Percentiles rank a stretch among this genome's conserved stretches.
Evolutionary conservation across 2,329 filamentous ascomycete genomes (phyloP).

Genomic region (Cercospora canescens): DNA sequence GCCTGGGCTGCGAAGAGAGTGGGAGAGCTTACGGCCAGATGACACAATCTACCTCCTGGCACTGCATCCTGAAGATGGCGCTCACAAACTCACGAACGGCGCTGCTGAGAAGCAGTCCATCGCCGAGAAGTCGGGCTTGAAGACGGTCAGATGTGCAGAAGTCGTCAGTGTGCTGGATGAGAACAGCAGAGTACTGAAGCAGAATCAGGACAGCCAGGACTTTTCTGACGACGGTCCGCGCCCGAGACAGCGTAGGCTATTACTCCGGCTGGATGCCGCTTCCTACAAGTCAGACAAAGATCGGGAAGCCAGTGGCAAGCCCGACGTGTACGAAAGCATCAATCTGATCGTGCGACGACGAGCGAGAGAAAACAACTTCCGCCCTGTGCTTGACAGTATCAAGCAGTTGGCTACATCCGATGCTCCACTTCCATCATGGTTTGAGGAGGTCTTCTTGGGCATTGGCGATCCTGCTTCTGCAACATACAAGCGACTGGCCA

Average conservation of each 20-base stretch:
- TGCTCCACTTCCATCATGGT: slow-evolving; percentile 82
- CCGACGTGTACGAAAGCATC: slow-evolving; percentile 78
- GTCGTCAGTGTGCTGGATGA: slow-evolving; percentile 85
- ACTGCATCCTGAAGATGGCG: slow-evolving; percentile 62
- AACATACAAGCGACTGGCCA: slow-evolving; percentile 78
- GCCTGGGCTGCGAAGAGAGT: slow-evolving; percentile 75
- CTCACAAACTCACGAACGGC: slow-evolving; percentile 57
- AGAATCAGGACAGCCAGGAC: slow-evolving; percentile 49
- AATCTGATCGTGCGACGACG: slow-evolving; percentile 83
- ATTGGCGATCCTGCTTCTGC: slow-evolving; percentile 91
- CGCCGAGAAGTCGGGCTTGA: slow-evolving; percentile 65
- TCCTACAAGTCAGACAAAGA: slow-evolving; percentile 78
- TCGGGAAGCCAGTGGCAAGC: slow-evolving; percentile 62
- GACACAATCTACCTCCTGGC: slow-evolving; percentile 88
- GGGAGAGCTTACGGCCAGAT: slow-evolving; percentile 82
- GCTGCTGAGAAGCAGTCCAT: slow-evolving; percentile 46
- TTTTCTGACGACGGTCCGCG: slow-evolving; percentile 64
- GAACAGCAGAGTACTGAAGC: slow-evolving; percentile 71
- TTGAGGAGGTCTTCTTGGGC: slow-evolving; percentile 96
- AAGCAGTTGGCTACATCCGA: slow-evolving; percentile 81
- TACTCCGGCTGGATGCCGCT: slow-evolving; percentile 77
- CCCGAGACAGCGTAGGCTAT: slow-evolving; percentile 65
- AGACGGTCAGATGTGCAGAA: slow-evolving; percentile 76
- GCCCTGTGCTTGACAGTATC: slow-evolving; percentile 87
- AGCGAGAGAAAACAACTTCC: slow-evolving; percentile 96